phyloP scores from a whole-genome alignment of 116 monocot genomes.

The Phalaenopsis hybrid region DNA sequence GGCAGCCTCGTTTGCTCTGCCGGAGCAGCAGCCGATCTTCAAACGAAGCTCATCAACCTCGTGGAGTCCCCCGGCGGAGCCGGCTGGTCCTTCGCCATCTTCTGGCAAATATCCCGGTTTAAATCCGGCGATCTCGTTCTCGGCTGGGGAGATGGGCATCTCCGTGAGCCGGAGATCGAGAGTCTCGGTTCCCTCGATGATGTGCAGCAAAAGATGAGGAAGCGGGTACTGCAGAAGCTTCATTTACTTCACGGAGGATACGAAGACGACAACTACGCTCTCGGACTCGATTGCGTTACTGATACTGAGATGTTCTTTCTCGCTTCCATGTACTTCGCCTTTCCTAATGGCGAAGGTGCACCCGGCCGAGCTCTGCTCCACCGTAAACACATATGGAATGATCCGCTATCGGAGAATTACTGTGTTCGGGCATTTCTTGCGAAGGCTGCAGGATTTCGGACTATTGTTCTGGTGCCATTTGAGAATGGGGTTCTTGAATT shows the following conservation, averaged over 20 bases:
- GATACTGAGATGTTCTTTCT: constrained; percentile 84
- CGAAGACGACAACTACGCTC: constrained; percentile 66
- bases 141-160: constrained; percentile 79
- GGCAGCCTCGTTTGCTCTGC: constrained; percentile 30
- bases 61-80: constrained; percentile 42
- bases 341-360: constrained; percentile 51
- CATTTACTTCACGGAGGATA: constrained; percentile 38
- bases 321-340: constrained; percentile 82
- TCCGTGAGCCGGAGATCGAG: constrained; percentile 27
- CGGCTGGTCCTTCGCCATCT: constrained; percentile 62
- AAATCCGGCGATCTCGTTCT: constrained; percentile 44
- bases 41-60: constrained; percentile 48
- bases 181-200: neutral
- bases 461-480: constrained; percentile 53
- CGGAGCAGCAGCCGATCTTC: constrained; percentile 28
- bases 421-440: constrained; percentile 51
- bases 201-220: constrained; percentile 30
- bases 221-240: constrained; percentile 60
- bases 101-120: constrained; percentile 76
- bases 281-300: constrained; percentile 62
- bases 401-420: constrained; percentile 28
- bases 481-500: constrained; percentile 57
- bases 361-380: constrained; percentile 43
- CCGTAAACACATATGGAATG: constrained; percentile 52
- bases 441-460: constrained; percentile 45